Evolutionary conservation across 2,329 filamentous ascomycete genomes (phyloP), one percentile per base, ranked within the genome.

Genomic region (Apiospora sp.): DNA sequence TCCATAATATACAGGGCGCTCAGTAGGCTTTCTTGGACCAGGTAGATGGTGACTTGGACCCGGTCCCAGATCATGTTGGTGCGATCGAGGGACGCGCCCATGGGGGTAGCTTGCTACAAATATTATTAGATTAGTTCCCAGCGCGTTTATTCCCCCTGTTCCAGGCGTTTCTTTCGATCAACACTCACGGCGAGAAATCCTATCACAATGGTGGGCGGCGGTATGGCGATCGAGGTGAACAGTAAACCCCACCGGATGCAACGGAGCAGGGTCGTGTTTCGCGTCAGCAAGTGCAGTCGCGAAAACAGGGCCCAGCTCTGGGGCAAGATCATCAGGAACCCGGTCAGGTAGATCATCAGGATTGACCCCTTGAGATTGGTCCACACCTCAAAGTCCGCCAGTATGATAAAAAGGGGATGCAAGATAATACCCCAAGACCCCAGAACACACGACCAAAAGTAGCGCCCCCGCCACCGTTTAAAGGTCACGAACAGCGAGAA

Each of bases 241-340:
- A 54, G 8, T 24, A 54, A 14, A 3, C 30, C 10, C n/a, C 8
- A 1, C 5, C 49, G 49, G 10, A 54, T 27, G 13, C 27, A 54
- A 2, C 24, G 49, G 8, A 54, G 49, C 3, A 54, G 13, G 14
- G 10, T 54, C 24, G n/a, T 27, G n/a, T 54, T 30, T 3, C 13
- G 49, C 10, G 24, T 30, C 49, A 54, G 73, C 61, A 82, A 75
- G 72, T 81, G 77, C 41, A 82, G 73, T 2, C 80, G 76, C 49
- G 80, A 82, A 70, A 79, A 82, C 3, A 81, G 72, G 14, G 80
- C 74, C 77, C 78, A 79, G 69, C 77, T 79, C 71, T 81, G 80
- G 3, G 78, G 77, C 19, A 80, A 73, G 12, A 82, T 79, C 79
- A 81, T 81, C 71, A 79, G 74, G 2, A 78, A 49, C 78, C 79